Percentiles rank a stretch among this genome's conserved stretches.
These are phyloP conservation scores for Verruconis gallopava DNA, from an alignment of 2,329 filamentous ascomycete genomes.

Conservation along the genomic window DNA sequence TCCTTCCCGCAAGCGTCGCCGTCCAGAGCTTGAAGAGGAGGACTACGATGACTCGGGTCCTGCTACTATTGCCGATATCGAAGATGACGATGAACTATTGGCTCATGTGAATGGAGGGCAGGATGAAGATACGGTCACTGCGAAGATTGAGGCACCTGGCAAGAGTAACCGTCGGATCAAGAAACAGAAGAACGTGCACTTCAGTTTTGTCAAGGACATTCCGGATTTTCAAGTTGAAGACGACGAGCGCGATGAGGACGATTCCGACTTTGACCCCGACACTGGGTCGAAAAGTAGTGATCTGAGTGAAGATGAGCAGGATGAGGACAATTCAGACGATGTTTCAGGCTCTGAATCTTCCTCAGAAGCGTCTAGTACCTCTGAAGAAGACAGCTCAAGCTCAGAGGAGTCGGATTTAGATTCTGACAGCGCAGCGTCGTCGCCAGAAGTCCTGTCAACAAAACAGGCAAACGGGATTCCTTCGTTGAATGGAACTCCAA, in stretches of 20 bases:
- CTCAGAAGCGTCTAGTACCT: not conserved
- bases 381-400: not conserved
- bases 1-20: slow-evolving; percentile 56
- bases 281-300: not conserved
- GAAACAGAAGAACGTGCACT: not conserved
- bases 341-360: slow-evolving; percentile 3
- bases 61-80: slow-evolving; percentile 4
- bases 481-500: no score
- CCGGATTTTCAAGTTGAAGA: slow-evolving; percentile 2
- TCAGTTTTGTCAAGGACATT: not conserved
- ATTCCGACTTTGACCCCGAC: slow-evolving; percentile 3
- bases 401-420: not conserved
- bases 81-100: slow-evolving; percentile 5
- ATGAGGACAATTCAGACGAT: not conserved
- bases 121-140: not conserved
- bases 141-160: not conserved
- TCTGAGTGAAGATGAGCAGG: not conserved
- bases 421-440: not conserved
- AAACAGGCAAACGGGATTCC: no score
- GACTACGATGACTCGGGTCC: slow-evolving; percentile 2
- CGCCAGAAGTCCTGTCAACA: not conserved
- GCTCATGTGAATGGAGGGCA: slow-evolving; percentile 5
- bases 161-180: not conserved
- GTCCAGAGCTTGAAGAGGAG: slow-evolving; percentile 6
- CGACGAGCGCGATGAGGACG: slow-evolving; percentile 4